Evolutionary conservation across 2,329 filamentous ascomycete genomes (phyloP), one percentile per base, ranked within the genome.

Genomic region (Fusarium cicatricum): DNA sequence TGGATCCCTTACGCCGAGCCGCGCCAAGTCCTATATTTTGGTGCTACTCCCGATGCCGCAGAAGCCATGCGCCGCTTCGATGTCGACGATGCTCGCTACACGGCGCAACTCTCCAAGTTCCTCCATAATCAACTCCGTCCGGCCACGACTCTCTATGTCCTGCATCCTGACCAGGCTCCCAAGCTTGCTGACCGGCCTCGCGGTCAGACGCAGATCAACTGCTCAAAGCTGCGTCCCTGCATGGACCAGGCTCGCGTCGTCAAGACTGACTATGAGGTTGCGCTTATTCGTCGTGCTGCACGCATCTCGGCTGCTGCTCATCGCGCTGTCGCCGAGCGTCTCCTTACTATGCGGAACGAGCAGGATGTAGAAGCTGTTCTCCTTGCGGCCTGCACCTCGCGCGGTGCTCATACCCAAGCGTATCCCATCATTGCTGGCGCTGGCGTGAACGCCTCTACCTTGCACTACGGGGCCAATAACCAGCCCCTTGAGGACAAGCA

Each of bases 361-460:
- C 85, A 90, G 31, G 87, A 97, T 65, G 83, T 97, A 21, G 90
- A 97, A 70, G 92, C 90, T 37, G 78, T 88, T 11, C 96, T 96
- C 70, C 78, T 88, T 19, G 82, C 85, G 29, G 84, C 85, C 17
- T 97, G 92, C 72, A 86, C 90, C 43, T 82, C 88, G 8, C 80
- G 83, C 46, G 90, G 90, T 58, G 89, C 91, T 4, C 90, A 89
- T 60, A 80, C 85, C 44, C 91, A 96, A 77, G 88, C 94, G 0
- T 99, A 99, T 72, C 85, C 88, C 40, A 85, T 92, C n/a, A 97
- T 99, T 65, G 91, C 91, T 39, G 94, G 90, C 2, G 86, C 90
- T 2, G 94, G 94, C 1, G 71, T 80, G n/a, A 95, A 95, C 70
- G 92, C 90, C 6, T 87, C 90, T 12, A 93, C 90, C 0, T 79